Evolutionary conservation across 768 basidiomycete genomes (phyloP), one percentile per base, ranked within the genome.

Genomic region (Xerocomellus amylosporus): DNA sequence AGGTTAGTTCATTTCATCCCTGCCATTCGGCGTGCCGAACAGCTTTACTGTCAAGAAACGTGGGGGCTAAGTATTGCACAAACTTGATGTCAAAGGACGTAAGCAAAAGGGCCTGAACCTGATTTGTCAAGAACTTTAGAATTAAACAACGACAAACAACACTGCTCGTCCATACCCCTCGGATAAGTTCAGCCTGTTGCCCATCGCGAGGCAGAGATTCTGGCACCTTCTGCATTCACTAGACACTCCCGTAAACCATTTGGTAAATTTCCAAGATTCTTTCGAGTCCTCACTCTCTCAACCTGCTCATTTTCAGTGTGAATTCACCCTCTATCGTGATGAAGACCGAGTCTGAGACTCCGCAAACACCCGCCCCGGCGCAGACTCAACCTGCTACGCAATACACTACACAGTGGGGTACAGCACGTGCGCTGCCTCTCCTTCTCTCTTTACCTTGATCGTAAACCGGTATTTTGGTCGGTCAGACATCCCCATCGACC

Each of bases 401-500:
- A 38, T 75, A 74, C 49, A 65, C 73, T 38, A 59, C 75, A 36
- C 75, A 77, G 54, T 77, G 75, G 75, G 70, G 70, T 45, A 68
- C 68, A 55, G 53, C 61, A 52, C 75, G 75, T 77, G 59, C 54
- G 75, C 61, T 12, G 5, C 28, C 6, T n/a, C 39, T 54, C 28
- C 20, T 53, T 51, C 7, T 59, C 34, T 53, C 31, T 24, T 45
- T n/a, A 1, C 4, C 7, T 50, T 43, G 33, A 39, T 43, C 44
- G 36, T 13, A 26, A 53, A 36, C 28, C 9, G 14, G 51, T 40
- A 7, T 50, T 45, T 41, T 54, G 44, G 34, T 59, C 39, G 51
- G 46, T 12, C 60, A 83, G 84, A 82, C 58, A 85, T 85, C 30
- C 80, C 83, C 12, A 85, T 86, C 49, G 84, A 87, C 64, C 84